phyloP scores from a whole-genome alignment of 1,284 basidiomycete genomes.

The Dichomitus squalens region DNA sequence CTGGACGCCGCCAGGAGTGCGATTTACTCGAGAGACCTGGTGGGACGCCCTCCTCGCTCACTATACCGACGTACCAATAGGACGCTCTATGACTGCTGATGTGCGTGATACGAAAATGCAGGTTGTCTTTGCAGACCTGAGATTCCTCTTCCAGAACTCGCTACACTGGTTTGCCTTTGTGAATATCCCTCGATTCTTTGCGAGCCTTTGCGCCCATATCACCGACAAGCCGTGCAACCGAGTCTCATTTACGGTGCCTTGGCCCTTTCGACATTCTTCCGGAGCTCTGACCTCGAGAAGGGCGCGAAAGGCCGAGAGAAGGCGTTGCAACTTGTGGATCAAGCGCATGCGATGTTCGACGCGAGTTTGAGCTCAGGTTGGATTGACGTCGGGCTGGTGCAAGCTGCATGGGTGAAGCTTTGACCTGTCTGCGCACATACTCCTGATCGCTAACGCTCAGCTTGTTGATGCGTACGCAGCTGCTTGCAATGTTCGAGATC shows the following conservation, averaged over 20 bases:
- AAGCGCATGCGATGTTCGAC: slow-evolving; percentile 68
- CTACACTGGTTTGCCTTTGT: slow-evolving; percentile 75
- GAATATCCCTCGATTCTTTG: slow-evolving; percentile 69
- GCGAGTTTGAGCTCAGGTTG: slow-evolving; percentile 67
- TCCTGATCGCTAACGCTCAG: neutral
- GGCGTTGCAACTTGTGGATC: slow-evolving; percentile 60
- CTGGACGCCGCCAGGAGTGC: slow-evolving; percentile 53
- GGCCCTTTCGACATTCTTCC: slow-evolving; percentile 65
- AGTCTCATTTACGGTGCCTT: slow-evolving; percentile 62
- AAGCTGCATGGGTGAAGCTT: slow-evolving; percentile 67
- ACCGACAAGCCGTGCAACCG: slow-evolving; percentile 62
- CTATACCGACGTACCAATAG: slow-evolving; percentile 46
- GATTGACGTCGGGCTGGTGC: slow-evolving; percentile 69
- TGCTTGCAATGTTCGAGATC: slow-evolving; percentile 70
- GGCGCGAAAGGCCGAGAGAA: slow-evolving; percentile 46
- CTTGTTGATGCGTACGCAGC: slow-evolving; percentile 38
- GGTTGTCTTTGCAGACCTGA: slow-evolving; percentile 55
- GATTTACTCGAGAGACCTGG: slow-evolving; percentile 72
- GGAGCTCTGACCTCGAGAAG: slow-evolving; percentile 61
- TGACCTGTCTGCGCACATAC: neutral
- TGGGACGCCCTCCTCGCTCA: slow-evolving; percentile 69
- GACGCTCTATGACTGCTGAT: slow-evolving; percentile 34
- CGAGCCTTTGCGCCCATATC: slow-evolving; percentile 49
- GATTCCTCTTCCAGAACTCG: slow-evolving; percentile 59
- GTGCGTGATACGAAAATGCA: slow-evolving; percentile 48